These are phyloP conservation scores for Ustilago crameri DNA, from an alignment of 1,284 basidiomycete genomes.

Conservation along the genomic window DNA sequence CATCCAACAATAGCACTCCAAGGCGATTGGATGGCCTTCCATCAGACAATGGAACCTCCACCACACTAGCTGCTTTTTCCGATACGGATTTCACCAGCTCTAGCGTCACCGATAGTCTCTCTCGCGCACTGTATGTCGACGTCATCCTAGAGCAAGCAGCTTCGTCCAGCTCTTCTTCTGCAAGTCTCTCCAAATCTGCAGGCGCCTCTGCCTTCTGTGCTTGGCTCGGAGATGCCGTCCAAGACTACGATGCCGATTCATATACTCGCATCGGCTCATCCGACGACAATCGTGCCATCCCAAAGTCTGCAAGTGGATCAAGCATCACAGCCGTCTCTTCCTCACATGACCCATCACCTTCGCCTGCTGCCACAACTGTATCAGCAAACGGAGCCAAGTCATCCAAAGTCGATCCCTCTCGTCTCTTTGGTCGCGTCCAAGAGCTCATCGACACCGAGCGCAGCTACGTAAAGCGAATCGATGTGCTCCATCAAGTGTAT, in stretches of 20 bases:
- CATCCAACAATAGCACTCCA: slow-evolving; percentile 8
- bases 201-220: slow-evolving; percentile 34
- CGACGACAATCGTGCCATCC: slow-evolving; percentile 15
- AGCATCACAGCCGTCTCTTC: slow-evolving; percentile 55
- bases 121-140: slow-evolving; percentile 50
- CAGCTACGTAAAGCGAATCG: slow-evolving; percentile 64
- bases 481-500: slow-evolving; percentile 71
- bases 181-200: slow-evolving; percentile 7
- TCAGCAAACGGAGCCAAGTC: background rate
- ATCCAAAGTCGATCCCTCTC: slow-evolving; percentile 26
- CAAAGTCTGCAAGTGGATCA: slow-evolving; percentile 49
- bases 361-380: slow-evolving; percentile 1
- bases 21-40: slow-evolving; percentile 17
- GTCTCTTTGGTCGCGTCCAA: slow-evolving; percentile 47
- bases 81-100: slow-evolving; percentile 27
- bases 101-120: slow-evolving; percentile 40
- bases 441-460: slow-evolving; percentile 66
- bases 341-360: slow-evolving; percentile 17
- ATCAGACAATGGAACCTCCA: background rate
- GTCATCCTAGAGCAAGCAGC: slow-evolving; percentile 47
- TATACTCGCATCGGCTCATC: background rate
- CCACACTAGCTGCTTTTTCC: slow-evolving; percentile 10
- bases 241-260: slow-evolving; percentile 44
- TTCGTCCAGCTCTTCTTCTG: slow-evolving; percentile 4
- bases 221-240: slow-evolving; percentile 50